Conservation (phyloP, 73 alveolate genomes). For the Uronychia binucleata region DNA sequence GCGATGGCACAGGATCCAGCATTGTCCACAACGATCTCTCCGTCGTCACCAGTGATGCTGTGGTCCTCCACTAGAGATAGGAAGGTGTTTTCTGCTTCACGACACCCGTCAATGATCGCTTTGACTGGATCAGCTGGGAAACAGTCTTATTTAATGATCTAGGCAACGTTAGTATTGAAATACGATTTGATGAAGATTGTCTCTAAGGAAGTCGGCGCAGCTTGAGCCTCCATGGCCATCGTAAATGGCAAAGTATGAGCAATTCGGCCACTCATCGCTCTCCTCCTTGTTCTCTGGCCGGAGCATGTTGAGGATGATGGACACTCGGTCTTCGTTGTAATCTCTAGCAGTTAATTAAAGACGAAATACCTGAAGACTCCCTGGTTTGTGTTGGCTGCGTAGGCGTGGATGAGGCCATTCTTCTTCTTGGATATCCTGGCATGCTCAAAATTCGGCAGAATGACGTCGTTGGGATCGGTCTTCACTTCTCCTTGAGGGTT, state of each 20-base stretch:
- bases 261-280: constrained; percentile 56
- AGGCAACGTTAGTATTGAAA: constrained; percentile 12
- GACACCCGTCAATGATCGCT: constrained; percentile 53
- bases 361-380: constrained; percentile 40
- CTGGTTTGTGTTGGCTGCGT: constrained; percentile 76
- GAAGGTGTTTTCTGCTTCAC: constrained; percentile 63
- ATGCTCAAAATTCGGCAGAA: constrained; percentile 55
- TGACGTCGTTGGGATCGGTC: constrained; percentile 47
- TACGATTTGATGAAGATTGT: neutral
- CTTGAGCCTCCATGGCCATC: constrained; percentile 67
- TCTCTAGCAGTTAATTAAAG: constrained; percentile 19
- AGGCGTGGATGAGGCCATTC: constrained; percentile 66
- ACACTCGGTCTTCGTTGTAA: constrained; percentile 74
- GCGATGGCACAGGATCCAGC: constrained; percentile 97
- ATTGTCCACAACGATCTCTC: constrained; percentile 65
- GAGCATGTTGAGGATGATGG: constrained; percentile 63
- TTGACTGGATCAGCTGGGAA: constrained; percentile 45
- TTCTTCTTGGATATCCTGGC: constrained; percentile 57
- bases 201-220: constrained; percentile 50
- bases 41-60: constrained; percentile 11
- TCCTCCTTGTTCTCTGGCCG: constrained; percentile 46
- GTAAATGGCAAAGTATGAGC: constrained; percentile 55
- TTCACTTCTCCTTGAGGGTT: neutral
- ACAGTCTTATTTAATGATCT: constrained; percentile 28
- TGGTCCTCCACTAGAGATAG: constrained; percentile 9